Evolutionary conservation across 2,329 filamentous ascomycete genomes (phyloP), one percentile per base, ranked within the genome.

Genomic region (Ophiostoma montium): DNA sequence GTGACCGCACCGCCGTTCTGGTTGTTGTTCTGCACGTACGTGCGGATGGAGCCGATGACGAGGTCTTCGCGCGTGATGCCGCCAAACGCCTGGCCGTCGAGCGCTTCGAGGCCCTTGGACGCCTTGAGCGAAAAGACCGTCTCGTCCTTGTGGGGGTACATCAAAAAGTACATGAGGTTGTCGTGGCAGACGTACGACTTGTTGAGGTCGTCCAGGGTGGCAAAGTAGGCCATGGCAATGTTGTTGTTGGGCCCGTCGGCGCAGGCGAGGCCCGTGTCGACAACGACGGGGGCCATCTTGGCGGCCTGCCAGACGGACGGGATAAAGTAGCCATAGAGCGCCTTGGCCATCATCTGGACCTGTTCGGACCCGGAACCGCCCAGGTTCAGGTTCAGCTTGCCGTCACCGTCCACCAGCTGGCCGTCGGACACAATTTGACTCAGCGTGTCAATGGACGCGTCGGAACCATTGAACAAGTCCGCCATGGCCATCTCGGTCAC

Each of bases 1-100:
- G 55, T 53, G 9, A 48, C 13, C 18, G 32, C 46, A 45, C 49
- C 61, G 23, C 57, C 57, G 52, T 67, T 67, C 19, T 56, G 47
- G 16, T 58, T 56, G 51, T 59, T 57, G 49, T 65, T 66, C 7
- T 59, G 18, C 2, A 42, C 30, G 36, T 54, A 65, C 9, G 58
- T 62, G 31, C 53, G 51, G n/a, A 64, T 53, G 4, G 60, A 52
- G 19, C 61, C 61, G 1, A 12, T 48, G 30, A 65, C 53, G 7
- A 65, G 46, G 32, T 62, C 59, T 2, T 54, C 50, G 16, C 50
- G 33, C 32, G 55, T 61, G 33, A 66, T 31, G 7, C 52, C 52
- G 18, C 58, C 61, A 47, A 57, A 63, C 42, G 27, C 11, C 1
- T 9, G 44, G 23, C 23, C 16, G 21, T 12, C 12, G n/a, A 39